phyloP scores from a whole-genome alignment of 2,329 filamentous ascomycete species.

The Pseudogymnoascus sp. region DNA sequence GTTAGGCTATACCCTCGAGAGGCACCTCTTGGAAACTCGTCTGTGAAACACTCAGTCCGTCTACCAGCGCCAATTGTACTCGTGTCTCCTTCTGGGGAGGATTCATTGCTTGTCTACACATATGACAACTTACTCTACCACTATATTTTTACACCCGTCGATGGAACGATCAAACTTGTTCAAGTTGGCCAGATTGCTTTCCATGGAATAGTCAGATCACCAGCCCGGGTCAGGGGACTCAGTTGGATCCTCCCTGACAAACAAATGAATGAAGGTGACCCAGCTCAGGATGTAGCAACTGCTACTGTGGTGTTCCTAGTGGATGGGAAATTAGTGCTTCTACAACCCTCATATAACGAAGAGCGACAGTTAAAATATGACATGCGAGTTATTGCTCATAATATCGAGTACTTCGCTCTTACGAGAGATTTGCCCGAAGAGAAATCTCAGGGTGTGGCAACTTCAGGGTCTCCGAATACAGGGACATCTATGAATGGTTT shows the following conservation, averaged over 20 bases:
- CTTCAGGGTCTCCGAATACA: conserved; percentile 15
- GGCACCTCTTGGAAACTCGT: conserved; percentile 61
- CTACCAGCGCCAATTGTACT: conserved; percentile 83
- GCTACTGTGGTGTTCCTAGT: conserved; percentile 95
- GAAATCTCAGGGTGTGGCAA: conserved; percentile 18
- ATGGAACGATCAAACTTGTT: conserved; percentile 64
- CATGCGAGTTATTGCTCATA: conserved; percentile 93
- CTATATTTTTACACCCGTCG: conserved; percentile 71
- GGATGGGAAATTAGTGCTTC: conserved; percentile 86
- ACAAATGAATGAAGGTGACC: conserved; percentile 83
- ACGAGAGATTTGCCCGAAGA: conserved; percentile 69
- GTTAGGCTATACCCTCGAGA: conserved; percentile 91
- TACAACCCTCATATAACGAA: conserved; percentile 78
- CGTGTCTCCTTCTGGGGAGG: conserved; percentile 80
- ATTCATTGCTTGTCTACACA: conserved; percentile 92
- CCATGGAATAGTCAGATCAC: conserved; percentile 89
- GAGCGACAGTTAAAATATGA: conserved; percentile 89
- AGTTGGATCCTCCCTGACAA: conserved; percentile 93
- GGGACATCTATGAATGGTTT: conserved; percentile 9
- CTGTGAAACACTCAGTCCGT: conserved; percentile 66
- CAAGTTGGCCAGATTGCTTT: conserved; percentile 98
- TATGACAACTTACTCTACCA: conserved; percentile 95
- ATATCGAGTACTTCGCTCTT: conserved; percentile 89
- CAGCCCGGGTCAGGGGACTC: conserved; percentile 81
- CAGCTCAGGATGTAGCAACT: conserved; percentile 87